These are phyloP conservation scores for Cyathus striatus DNA, from an alignment of 768 basidiomycete species.

Conservation along the genomic window DNA sequence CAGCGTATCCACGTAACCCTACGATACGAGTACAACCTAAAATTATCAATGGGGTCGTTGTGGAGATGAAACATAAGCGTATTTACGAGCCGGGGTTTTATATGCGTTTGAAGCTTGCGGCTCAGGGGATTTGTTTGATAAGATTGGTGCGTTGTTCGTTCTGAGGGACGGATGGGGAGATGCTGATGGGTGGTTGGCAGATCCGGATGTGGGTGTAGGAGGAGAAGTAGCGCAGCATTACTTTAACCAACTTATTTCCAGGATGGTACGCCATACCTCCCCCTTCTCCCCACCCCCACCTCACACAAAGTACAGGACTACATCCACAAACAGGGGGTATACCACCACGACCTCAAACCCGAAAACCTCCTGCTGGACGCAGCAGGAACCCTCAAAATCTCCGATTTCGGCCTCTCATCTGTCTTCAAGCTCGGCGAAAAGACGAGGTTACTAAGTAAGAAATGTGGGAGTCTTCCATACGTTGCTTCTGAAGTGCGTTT, in stretches of 20 bases:
- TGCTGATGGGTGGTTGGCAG: too few relatives aligned
- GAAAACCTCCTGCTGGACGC: too few relatives aligned
- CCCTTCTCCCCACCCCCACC: too few relatives aligned
- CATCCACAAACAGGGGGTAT: constrained; percentile 86
- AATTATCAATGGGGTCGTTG: constrained; percentile 71
- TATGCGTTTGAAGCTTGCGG: constrained; percentile 88
- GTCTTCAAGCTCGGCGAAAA: constrained; percentile 85
- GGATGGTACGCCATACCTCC: constrained; percentile 80
- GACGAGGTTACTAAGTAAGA: constrained; percentile 68
- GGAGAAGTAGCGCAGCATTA: constrained; percentile 89
- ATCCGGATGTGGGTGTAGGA: constrained; percentile 82
- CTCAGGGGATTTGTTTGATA: constrained; percentile 97
- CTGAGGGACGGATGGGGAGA: too few relatives aligned
- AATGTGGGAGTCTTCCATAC: constrained; percentile 92
- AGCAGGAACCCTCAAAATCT: too few relatives aligned
- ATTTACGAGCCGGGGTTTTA: constrained; percentile 79
- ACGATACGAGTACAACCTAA: constrained; percentile 76
- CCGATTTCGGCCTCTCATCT: constrained; percentile 91
- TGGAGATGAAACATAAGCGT: constrained; percentile 55
- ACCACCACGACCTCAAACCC: constrained; percentile 95
- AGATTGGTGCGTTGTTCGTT: constrained; percentile 80
- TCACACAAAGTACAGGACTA: too few relatives aligned
- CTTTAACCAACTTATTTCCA: constrained; percentile 79
- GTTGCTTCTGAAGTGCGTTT: constrained; percentile 81
- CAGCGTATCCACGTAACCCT: constrained; percentile 83